Base-by-base conservation (phyloP, 2,329 filamentous ascomycete genomes). In the Grosmannia huntii region DNA sequence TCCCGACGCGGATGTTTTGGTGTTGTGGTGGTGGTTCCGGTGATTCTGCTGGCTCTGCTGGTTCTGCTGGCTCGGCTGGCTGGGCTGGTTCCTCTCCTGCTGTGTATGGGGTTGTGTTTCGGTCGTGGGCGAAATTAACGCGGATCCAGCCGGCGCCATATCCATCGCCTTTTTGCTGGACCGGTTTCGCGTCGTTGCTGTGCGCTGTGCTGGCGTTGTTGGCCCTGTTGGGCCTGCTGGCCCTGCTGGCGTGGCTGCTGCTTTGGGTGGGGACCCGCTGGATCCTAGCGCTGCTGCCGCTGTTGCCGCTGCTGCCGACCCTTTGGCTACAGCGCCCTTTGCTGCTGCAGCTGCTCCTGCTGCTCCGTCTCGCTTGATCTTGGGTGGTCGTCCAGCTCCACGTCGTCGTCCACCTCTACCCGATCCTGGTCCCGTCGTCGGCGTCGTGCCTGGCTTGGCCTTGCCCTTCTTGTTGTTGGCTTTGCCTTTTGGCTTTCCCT, bases 41-140 rank as follows among this genome's bases (percentile, higher is more conserved):
- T 55, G n/a, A 16, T 44, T 21, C 5, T 55, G 53, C 36, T 27
- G 53, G 53, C 28, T 11, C 23, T 27, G 38, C 16, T 57, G 55
- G 6, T 16, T 11, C 16, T 38, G n/a, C 48, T 51, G 36, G 10
- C 5, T 7, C 28, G 36, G 55, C 4, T 41, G 46, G 14, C 27
- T 31, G 27, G 28, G 28, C 28, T n/a, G 53, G 19, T 28, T 41
- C 44, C 49, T 41, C 4, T 25, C 25, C 23, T 46, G 49, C 27
- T 48, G 23, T 48, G 51, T 41, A 11, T 36, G 44, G 21, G 31
- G 9, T 46, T 49, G 55, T 27, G 36, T 56, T 44, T 27, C 52
- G 52, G 5, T 16, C 55, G 62, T 60, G 52, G 64, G 58, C 56
- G 61, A 61, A 61, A 62, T 62, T 61, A 55, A 59, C 56, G 58